These are phyloP conservation scores for Acmispon strigosus DNA, from an alignment of 306 rosid species.

Conservation along the genomic window DNA sequence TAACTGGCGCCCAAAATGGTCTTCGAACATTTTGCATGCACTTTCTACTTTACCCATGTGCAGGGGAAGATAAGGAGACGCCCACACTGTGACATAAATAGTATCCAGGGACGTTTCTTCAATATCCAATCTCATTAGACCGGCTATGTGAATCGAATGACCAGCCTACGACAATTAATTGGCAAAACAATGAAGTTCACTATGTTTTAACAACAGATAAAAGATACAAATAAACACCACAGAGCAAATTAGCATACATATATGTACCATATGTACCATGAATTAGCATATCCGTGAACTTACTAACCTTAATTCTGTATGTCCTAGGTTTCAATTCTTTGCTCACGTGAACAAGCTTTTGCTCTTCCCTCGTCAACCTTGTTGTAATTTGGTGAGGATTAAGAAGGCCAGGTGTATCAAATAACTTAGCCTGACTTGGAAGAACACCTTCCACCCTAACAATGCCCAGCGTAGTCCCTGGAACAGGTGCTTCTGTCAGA, in stretches of 20 bases:
- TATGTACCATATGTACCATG: not conserved
- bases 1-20: constrained; percentile 81
- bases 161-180: constrained; percentile 55
- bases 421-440: constrained; percentile 71
- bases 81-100: constrained; percentile 82
- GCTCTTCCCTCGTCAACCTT: constrained; percentile 84
- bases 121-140: constrained; percentile 85
- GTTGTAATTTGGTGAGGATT: constrained; percentile 83
- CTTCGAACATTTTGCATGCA: constrained; percentile 50
- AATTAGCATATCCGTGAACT: constrained; percentile 12
- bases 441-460: constrained; percentile 90
- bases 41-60: constrained; percentile 92
- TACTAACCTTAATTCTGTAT: constrained; percentile 74
- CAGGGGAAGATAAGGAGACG: constrained; percentile 79
- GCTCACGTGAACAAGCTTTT: constrained; percentile 68
- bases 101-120: constrained; percentile 64
- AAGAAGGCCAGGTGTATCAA: constrained; percentile 92
- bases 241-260: not conserved
- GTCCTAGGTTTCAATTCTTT: constrained; percentile 97
- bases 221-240: not conserved
- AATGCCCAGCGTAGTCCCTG: constrained; percentile 91
- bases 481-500: constrained; percentile 90
- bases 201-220: not conserved
- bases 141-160: constrained; percentile 80
- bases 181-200: constrained; percentile 10